Evolutionary conservation across 768 basidiomycete genomes (phyloP), one percentile per base, ranked within the genome.

Genomic region (Lentinula edodes): DNA sequence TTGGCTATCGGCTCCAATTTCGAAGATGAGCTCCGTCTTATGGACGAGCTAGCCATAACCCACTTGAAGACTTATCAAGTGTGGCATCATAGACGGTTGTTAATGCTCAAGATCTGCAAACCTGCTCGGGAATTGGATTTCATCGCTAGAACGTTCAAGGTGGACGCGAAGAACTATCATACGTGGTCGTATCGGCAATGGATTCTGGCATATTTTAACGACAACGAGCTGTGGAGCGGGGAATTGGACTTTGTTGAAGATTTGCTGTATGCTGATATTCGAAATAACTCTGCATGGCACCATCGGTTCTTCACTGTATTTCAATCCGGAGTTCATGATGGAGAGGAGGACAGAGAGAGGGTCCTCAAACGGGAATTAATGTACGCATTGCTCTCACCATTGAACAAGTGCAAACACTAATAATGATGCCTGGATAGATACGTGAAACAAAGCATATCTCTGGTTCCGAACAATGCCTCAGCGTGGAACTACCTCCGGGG

Each of bases 181-280:
- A 98, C 97, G 0, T 99, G 97, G 97, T 91, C 92, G 7, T 96
- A 98, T 73, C 83, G 96, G 6, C 95, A 99, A 72, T 98, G 95
- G 94, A 72, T 95, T 12, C 84, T 97, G 46, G 88, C 91, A 8
- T 85, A 89, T 70, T 95, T 95, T 78, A 86, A 88, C 66, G 80
- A 87, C 61, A 80, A 83, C 39, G 79, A 73, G n/a, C 66, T 93
- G 64, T 94, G 91, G 91, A 74, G 65, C 1, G 80, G 78, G 13
- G 94, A 96, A 74, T 76, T 91, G n/a, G 80, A 84, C 48, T 94
- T 88, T 65, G 80, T 88, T 38, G 88, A 94, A 63, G 66, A 71
- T 61, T 84, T 94, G 77, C 72, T 94, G 23, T 76, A 78, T 9
- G 75, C 79, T 32, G 96, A 99, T 71, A 80, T 96, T 41, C 76